Evolutionary conservation across 2,329 filamentous ascomycete species (phyloP).

Genomic region (Aspergillus quadrilineatus): DNA sequence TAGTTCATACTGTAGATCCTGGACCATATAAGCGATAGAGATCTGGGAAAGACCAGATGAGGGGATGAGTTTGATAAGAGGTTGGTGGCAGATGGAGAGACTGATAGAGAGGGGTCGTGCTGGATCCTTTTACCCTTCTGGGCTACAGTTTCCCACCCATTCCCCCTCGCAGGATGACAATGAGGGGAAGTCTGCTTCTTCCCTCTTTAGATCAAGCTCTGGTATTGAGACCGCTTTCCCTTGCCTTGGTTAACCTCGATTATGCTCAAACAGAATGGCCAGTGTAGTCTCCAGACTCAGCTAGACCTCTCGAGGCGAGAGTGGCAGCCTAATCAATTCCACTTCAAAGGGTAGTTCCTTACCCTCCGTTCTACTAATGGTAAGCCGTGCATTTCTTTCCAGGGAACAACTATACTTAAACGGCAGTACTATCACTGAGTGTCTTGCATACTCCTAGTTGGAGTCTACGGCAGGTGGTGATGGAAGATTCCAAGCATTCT

Average conservation of each 20-base stretch:
- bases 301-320: too few relatives aligned
- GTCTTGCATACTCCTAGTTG: too few relatives aligned
- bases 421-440: too few relatives aligned
- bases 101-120: neutral
- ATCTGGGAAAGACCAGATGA: neutral
- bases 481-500: neutral
- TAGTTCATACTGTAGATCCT: neutral
- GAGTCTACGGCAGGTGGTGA: neutral
- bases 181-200: neutral
- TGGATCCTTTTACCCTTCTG: conserved; percentile 23
- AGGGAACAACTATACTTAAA: too few relatives aligned
- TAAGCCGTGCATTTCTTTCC: too few relatives aligned
- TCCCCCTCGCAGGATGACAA: neutral
- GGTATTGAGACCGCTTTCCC: too few relatives aligned
- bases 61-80: neutral
- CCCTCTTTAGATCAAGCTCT: neutral
- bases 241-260: too few relatives aligned
- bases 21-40: neutral
- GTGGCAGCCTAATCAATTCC: too few relatives aligned
- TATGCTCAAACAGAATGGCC: too few relatives aligned
- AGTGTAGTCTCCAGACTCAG: too few relatives aligned
- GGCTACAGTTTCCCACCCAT: conserved; percentile 21
- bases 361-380: too few relatives aligned
- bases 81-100: neutral
- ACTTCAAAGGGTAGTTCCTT: too few relatives aligned